Percentiles rank a stretch among this genome's conserved stretches.
These are phyloP conservation scores for Termitomyces sp. DNA, from an alignment of 768 basidiomycete species.

Conservation along the genomic window DNA sequence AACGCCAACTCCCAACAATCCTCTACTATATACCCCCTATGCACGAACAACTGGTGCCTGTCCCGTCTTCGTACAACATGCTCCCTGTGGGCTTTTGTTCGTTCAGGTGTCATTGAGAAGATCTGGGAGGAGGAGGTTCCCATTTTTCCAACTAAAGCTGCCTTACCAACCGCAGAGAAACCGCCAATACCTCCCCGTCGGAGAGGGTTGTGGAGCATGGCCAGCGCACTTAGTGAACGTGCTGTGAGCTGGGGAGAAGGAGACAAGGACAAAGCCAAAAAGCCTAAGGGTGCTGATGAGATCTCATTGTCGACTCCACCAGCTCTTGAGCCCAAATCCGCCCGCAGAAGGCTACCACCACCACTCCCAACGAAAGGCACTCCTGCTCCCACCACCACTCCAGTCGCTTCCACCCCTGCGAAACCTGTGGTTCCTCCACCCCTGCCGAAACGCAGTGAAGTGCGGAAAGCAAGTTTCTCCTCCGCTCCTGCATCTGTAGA, in stretches of 20 bases:
- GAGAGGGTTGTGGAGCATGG: slow-evolving; percentile 63
- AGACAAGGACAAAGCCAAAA: slow-evolving; percentile 32
- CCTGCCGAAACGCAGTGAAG: slow-evolving; percentile 43
- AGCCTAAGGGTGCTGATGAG: slow-evolving; percentile 1
- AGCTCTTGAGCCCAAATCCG: slow-evolving; percentile 11
- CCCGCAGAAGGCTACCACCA: slow-evolving; percentile 24
- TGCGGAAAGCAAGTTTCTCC: slow-evolving; percentile 20
- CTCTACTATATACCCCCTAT: slow-evolving; percentile 71
- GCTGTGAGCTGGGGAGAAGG: slow-evolving; percentile 51
- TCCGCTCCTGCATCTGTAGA: background rate
- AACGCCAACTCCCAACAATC: slow-evolving; percentile 20
- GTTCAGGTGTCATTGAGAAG: slow-evolving; percentile 74
- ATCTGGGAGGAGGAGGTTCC: slow-evolving; percentile 82
- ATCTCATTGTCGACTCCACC: slow-evolving; percentile 2
- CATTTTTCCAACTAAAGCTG: slow-evolving; percentile 21
- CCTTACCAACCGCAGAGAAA: slow-evolving; percentile 26
- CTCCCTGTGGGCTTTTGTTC: slow-evolving; percentile 84
- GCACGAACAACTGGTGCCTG: slow-evolving; percentile 82
- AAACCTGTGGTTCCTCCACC: slow-evolving; percentile 34
- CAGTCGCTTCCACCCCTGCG: slow-evolving; percentile 18
- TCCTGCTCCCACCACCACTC: slow-evolving; percentile 11
- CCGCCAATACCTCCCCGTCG: slow-evolving; percentile 62
- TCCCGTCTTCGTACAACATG: slow-evolving; percentile 80
- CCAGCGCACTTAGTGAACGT: slow-evolving; percentile 52
- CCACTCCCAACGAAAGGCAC: slow-evolving; percentile 16